Conservation (phyloP, 306 rosid genomes). For the Hylodesmum podocarpum region DNA sequence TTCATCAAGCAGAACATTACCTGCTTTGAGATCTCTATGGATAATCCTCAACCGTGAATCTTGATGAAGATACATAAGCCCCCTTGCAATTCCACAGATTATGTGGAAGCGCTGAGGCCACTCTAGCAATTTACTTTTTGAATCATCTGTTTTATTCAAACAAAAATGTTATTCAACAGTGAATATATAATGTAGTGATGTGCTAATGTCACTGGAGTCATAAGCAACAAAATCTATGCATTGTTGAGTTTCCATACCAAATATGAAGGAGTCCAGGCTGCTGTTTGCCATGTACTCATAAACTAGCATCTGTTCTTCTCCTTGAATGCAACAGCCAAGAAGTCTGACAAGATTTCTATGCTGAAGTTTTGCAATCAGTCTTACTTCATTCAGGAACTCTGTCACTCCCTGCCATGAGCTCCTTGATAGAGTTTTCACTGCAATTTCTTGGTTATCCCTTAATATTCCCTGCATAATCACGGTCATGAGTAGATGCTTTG, state of each 20-base stretch:
- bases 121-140: neutral
- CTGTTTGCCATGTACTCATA: no score
- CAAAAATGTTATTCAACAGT: neutral
- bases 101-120: conserved; percentile 16
- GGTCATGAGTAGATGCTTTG: neutral
- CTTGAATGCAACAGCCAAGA: no score
- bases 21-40: conserved; percentile 21
- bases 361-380: no score
- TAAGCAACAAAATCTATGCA: neutral
- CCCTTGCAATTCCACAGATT: conserved; percentile 18
- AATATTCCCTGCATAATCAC: conserved; percentile 18
- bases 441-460: conserved; percentile 33
- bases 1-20: conserved; percentile 11
- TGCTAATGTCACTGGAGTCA: neutral
- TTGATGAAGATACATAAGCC: conserved; percentile 19
- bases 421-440: conserved; percentile 37
- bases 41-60: conserved; percentile 11
- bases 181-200: neutral
- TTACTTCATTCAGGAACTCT: no score
- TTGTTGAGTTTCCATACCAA: conserved; percentile 6
- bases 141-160: conserved; percentile 19
- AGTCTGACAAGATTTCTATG: no score
- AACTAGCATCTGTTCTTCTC: no score
- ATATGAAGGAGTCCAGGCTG: no score
- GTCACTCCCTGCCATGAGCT: conserved; percentile 19